Base-by-base conservation (phyloP, 805 yeast genomes). In the Blastobotrys robertii region DNA sequence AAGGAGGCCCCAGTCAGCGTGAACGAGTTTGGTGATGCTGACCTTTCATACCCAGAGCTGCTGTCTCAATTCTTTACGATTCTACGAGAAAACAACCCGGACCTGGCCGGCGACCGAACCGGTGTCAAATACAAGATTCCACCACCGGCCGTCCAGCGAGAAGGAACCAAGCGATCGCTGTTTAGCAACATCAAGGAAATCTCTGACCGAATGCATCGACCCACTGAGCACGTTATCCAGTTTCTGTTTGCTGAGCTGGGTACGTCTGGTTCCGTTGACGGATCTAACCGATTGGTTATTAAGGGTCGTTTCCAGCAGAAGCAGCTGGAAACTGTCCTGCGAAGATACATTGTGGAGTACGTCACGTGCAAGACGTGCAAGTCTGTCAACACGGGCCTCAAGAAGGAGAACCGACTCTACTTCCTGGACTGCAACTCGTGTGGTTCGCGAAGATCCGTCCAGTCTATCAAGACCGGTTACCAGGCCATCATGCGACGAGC, bases 291-390 rank as follows among this genome's bases (percentile, higher is more conserved):
- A 68, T 77, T 92, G 64, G 87, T 92, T 50, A 90, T 92, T 65
- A 92, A 86, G 73, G 99, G 99, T 73, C 84, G 94, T 67, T 92
- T 87, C 74, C 94, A 84, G 70, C 95, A 95, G 56, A 92, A 90
- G 69, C 96, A 88, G 67, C 81, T 92, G 75, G 98, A 92, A 69
- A 82, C 87, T 52, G 95, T 92, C 50, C 74, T 92, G 68, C 82
- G 97, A 74, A 78, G 97, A 68, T 92, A 92, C 66, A 92, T 94
- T 63, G 72, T 85, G 63, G 99, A 92, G 67, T 92, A 92, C 63
- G 99, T 92, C 53, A 86, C 97, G 42, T 92, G 99, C 77, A 86
- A 92, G 75, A 92, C 98, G 37, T 92, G 99, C 74, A 92, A 90
- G 73, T 84, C 95, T 46, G 88, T 87, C 77, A 92, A 92, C 69